These are phyloP conservation scores for Penicillium subrubescens DNA, from an alignment of 495 filamentous ascomycete genomes.

Conservation along the genomic window DNA sequence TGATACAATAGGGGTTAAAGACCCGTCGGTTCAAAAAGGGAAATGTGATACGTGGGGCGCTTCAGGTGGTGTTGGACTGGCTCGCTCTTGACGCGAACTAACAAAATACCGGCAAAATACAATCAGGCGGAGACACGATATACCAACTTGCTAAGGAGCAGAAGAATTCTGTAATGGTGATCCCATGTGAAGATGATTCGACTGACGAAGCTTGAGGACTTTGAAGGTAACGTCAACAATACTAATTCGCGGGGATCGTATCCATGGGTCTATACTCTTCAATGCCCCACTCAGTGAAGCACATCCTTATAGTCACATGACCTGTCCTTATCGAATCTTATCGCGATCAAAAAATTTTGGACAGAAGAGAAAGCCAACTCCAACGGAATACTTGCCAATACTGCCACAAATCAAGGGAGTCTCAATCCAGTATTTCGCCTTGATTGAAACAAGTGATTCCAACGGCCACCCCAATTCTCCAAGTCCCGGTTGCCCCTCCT, in stretches of 20 bases:
- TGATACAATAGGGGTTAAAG: neutral
- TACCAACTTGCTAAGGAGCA: neutral
- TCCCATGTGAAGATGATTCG: neutral
- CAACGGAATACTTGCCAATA: neutral
- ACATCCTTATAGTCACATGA: neutral
- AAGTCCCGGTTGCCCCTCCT: neutral
- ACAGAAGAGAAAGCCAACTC: neutral
- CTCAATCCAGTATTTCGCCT: neutral
- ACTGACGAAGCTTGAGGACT: neutral
- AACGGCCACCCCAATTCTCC: neutral
- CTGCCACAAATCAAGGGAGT: neutral
- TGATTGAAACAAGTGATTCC: neutral
- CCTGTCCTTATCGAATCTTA: neutral
- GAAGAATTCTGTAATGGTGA: neutral
- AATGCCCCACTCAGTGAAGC: no score
- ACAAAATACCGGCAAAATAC: neutral
- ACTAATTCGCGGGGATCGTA: neutral
- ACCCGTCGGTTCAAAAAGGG: neutral
- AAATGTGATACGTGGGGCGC: neutral
- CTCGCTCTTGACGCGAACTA: neutral
- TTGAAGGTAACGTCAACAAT: neutral
- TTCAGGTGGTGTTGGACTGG: neutral
- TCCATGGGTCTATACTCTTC: no score
- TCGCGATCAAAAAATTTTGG: slow-evolving; percentile 3
- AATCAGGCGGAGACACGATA: neutral